Conservation (phyloP, 2,329 filamentous ascomycete genomes). For the Fusarium stilboides region DNA sequence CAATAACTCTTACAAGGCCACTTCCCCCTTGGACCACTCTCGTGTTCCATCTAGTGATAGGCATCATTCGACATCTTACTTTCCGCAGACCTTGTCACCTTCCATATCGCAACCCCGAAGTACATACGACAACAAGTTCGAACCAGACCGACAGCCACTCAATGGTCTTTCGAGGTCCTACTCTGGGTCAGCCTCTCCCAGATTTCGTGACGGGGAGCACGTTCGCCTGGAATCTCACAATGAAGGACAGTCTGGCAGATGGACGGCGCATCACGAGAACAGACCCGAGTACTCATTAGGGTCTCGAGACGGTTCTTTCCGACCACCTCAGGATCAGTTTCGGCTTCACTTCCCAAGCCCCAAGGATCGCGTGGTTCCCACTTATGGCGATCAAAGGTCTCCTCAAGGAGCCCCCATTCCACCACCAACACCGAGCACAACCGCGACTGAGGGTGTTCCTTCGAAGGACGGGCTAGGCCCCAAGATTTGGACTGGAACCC, state of each 20-base stretch:
- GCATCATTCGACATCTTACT: conserved; percentile 63
- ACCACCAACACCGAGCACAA: conserved; percentile 51
- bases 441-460: conserved; percentile 60
- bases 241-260: conserved; percentile 57
- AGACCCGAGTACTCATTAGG: conserved; percentile 64
- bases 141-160: conserved; percentile 58
- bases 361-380: conserved; percentile 51
- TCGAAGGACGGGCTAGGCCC: conserved; percentile 74
- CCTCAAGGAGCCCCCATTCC: conserved; percentile 48
- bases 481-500: conserved; percentile 78
- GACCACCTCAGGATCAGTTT: conserved; percentile 55
- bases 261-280: conserved; percentile 59
- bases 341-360: conserved; percentile 57
- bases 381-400: conserved; percentile 49
- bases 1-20: conserved; percentile 58
- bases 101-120: conserved; percentile 62
- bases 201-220: conserved; percentile 59
- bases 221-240: conserved; percentile 54
- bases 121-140: conserved; percentile 62
- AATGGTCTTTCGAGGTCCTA: conserved; percentile 54
- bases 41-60: conserved; percentile 59
- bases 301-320: conserved; percentile 57
- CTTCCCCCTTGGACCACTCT: conserved; percentile 65
- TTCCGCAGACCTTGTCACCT: conserved; percentile 58
- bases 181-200: conserved; percentile 63